Conservation (phyloP, 352 stramenopile genomes). For the Achlya hypogyna region DNA sequence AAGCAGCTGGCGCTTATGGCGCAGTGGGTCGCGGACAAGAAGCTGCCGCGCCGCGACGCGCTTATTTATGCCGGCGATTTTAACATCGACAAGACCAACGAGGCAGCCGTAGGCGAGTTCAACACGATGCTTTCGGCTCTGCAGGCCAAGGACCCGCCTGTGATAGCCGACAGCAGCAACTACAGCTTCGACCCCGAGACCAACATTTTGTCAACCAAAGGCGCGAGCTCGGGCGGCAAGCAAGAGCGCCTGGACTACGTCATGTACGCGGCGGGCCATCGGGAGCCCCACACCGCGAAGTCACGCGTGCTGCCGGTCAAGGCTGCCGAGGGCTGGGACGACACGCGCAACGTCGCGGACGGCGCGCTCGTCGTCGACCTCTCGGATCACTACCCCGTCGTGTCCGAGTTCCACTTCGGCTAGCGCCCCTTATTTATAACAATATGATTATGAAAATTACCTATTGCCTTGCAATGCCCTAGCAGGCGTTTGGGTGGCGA, state of each 20-base stretch:
- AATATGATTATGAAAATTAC: background rate
- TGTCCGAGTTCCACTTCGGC: conserved; percentile 42
- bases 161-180: conserved; percentile 25
- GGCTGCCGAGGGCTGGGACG: conserved; percentile 18
- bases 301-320: conserved; percentile 48
- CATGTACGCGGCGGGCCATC: conserved; percentile 31
- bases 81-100: conserved; percentile 40
- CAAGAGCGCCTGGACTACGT: conserved; percentile 60
- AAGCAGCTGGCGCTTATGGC: conserved; percentile 37
- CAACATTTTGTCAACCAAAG: conserved; percentile 46
- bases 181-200: conserved; percentile 60
- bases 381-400: conserved; percentile 60
- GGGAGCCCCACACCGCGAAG: conserved; percentile 24
- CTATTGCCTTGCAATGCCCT: background rate
- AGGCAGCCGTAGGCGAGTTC: conserved; percentile 27
- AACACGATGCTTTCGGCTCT: conserved; percentile 39
- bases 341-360: background rate
- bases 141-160: conserved; percentile 27
- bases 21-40: conserved; percentile 40
- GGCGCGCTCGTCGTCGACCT: conserved; percentile 41
- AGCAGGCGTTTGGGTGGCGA: too few relatives aligned
- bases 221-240: conserved; percentile 44
- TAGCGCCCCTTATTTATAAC: background rate
- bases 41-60: conserved; percentile 34
- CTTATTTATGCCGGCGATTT: conserved; percentile 52